Evolutionary conservation across 345 rosid species (phyloP), one percentile per base, ranked within the genome.

Genomic region (Limnanthes douglasii): DNA sequence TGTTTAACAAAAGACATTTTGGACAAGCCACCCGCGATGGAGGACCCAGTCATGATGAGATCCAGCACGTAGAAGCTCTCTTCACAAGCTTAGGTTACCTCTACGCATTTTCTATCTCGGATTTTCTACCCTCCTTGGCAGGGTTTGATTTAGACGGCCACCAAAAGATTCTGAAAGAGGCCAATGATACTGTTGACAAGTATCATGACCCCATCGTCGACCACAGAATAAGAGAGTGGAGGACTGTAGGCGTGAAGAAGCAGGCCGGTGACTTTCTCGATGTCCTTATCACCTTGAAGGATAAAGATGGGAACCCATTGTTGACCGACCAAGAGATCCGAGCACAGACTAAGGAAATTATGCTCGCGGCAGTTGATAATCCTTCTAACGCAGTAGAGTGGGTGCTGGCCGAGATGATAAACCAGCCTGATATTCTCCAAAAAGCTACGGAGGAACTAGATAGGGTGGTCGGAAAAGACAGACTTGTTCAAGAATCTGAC

Each of bases 401-500:
- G 76, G 59, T 62, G 22, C 29, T 69, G 8, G 72, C 66, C 7
- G 72, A 70, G 52, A 48, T 58, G 76, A 34, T 69, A 31, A 65
- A 59, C 27, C 51, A 52, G 3, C 62, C 60, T 5, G 37, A 51
- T n/a, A 28, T 57, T 1, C 61, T 72, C 0, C 13, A 17, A 7
- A 64, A 51, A 17, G 68, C 70, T 4, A 3, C 31, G 5, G 60
- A 63, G 26, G 78, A 71, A 51, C 4, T 63, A 8, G 70, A 70
- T 10, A 37, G 29, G 18, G 68, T 60, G 1, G 73, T 66, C 0
- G 78, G 78, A 3, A 62, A 44, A 16, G 65, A 70, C 2, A 53
- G 70, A 22, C 48, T 66, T 4, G 73, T 70, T 11, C 56, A 66
- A 54, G 73, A 66, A 60, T 66, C 78, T 2, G 73, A 66, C 21